Evolutionary conservation across 768 basidiomycete genomes (phyloP), one percentile per base, ranked within the genome.

Genomic region (Peribolospora kevripleyi): DNA sequence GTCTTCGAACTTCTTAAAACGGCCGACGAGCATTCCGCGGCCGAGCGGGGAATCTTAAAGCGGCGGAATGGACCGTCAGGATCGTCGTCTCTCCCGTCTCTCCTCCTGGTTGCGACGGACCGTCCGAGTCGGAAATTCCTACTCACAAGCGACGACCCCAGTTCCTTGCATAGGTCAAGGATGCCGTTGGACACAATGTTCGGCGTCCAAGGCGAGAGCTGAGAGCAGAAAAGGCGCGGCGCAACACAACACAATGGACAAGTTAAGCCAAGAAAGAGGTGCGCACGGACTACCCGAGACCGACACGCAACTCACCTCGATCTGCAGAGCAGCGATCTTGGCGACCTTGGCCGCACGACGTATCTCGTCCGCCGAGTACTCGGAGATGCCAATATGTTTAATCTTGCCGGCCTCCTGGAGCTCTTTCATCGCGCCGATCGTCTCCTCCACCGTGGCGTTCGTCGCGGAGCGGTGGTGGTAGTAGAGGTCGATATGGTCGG

Each of bases 61-160:
- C 25, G 25, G 25, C 25, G 25, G 25, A 25, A 25, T 1, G 25
- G 25, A 25, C 1, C 25, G 25, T 25, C 25, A 25, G 25, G 25
- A 25, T 25, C 25, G 25, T 25, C 25, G 25, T 1, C 25, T 25
- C 25, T 25, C 25, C 25, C 25, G 25, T 25, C 25, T 25, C 25
- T 25, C 25, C 25, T 25, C 25, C 25, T 25, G 25, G 25, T 25
- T 25, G 25, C 25, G 25, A 25, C 25, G 25, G 25, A 25, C 25
- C 25, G 25, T 25, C 25, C 25, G 25, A 25, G 25, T 25, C 25
- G 25, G 25, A 25, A 25, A 25, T 25, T 25, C 25, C 25, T 25
- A 1, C 25, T 25, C 25, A 25, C 25, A 67, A 36, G 65, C 65
- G 52, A 67, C 53, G 50, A 67, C 54, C 64, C 64, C 11, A 65